Evolutionary conservation across 495 filamentous ascomycete genomes (phyloP), one percentile per base, ranked within the genome.

Genomic region (Umbilicaria muhlenbergii): DNA sequence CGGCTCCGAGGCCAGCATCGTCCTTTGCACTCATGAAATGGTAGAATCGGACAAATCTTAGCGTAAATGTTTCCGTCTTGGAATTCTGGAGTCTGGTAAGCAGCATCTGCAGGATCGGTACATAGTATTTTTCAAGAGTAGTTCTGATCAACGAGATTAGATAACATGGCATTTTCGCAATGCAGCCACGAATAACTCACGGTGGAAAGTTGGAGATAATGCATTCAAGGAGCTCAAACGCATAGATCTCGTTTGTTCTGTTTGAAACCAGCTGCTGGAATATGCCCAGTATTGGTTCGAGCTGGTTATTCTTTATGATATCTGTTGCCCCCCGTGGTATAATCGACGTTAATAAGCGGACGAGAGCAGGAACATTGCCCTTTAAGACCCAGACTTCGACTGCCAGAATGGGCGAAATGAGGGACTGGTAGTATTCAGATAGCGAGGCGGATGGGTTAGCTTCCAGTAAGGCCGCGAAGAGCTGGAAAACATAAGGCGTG

Each of bases 401-500:
- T 52, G 71, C 71, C 39, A 96, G 73, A 41, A 94, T 73, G 13
- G 80, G 77, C 2, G 68, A 64, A 37, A 94, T 71, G 32, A 99
- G 63, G 8, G 73, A 68, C 52, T 84, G 75, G 63, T 88, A 94
- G 50, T 79, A 79, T 7, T 75, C 70, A 0, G 87, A 77, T 13
- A 96, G 66, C 12, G 77, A 67, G 6, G 69, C 79, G 5, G 81
- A 68, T 2, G 83, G 77, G 49, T 88, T 84, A 21, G 80, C 71
- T 62, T 94, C 87, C 2, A 96, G 74, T 32, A 96, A 73, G 15
- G 86, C 81, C 3, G 86, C 81, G 44, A 95, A 84, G 21, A 99
- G 74, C 61, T 96, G 92, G 67, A 99, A 94, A 35, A 96, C 78
- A 51, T 94, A 99, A 11, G 91, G 92, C 50, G 82, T 79, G 59